Evolutionary conservation across 805 yeast genomes (phyloP).

Genomic region (Nakazawaea molendinolei): DNA sequence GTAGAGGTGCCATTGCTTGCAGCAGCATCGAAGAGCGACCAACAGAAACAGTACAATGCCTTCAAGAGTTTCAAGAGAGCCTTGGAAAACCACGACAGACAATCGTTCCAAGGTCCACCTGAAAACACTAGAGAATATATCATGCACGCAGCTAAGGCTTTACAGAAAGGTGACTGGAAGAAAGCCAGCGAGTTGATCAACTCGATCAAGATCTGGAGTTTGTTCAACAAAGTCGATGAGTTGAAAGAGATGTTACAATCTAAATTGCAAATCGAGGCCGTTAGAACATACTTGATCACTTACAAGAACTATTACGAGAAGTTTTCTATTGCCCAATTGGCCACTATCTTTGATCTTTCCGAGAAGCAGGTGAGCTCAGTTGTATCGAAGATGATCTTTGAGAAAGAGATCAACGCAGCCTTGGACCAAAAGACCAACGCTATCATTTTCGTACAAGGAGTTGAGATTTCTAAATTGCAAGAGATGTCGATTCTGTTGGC

Average conservation of each 20-base stretch:
- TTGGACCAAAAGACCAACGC: constrained; percentile 60
- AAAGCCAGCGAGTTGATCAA: constrained; percentile 65
- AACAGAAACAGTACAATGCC: constrained; percentile 34
- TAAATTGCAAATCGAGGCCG: constrained; percentile 83
- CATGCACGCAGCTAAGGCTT: constrained; percentile 84
- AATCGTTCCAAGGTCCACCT: constrained; percentile 95
- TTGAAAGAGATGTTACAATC: constrained; percentile 66
- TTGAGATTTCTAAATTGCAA: constrained; percentile 79
- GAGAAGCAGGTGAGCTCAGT: constrained; percentile 51
- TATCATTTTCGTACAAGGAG: constrained; percentile 66
- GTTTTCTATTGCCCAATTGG: constrained; percentile 60
- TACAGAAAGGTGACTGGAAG: constrained; percentile 88
- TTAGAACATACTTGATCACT: constrained; percentile 87
- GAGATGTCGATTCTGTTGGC: constrained; percentile 79
- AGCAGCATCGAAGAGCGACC: constrained; percentile 59
- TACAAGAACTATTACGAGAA: constrained; percentile 72
- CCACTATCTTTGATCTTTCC: constrained; percentile 59
- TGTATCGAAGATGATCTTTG: constrained; percentile 68
- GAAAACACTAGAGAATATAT: constrained; percentile 92
- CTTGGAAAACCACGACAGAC: constrained; percentile 89
- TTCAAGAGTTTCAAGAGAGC: constrained; percentile 86
- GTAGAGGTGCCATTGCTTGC: constrained; percentile 91
- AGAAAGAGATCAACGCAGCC: constrained; percentile 70
- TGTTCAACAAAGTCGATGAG: constrained; percentile 62
- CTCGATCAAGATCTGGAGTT: constrained; percentile 79